Evolutionary conservation across 2,329 filamentous ascomycete species (phyloP), one percentile per base, ranked within the genome.

Genomic region (Sphaerulina vaccinii): DNA sequence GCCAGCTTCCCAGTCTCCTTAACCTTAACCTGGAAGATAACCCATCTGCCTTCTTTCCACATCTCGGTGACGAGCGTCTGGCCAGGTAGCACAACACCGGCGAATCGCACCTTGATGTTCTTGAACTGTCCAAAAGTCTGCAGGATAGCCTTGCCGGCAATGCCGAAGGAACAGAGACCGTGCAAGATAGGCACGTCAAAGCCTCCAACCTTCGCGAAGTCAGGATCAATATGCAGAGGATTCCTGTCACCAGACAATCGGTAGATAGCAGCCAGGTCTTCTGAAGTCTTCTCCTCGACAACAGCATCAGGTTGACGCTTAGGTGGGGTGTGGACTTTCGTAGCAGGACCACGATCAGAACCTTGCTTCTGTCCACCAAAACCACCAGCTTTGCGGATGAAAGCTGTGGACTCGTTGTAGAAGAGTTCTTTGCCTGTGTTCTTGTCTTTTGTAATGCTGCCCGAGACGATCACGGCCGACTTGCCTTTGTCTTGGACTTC

Each of bases 401-500:
- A 96, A 61, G 91, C 83, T n/a, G 87, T 92, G 58, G 82, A 83
- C 73, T 99, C 93, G 74, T 96, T 97, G 79, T 97, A 97, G 76
- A 97, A 97, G 59, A 99, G 75, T 54, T 95, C 87, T 70, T 95
- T 88, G 62, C 90, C 89, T 0, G 85, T 93, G 61, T 83, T 85
- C 53, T 88, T 89, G 68, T 96, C 84, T 70, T 90, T 84, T 39
- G 93, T 97, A 27, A 85, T 88, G 62, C 86, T 85, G 58, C 87
- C 89, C 16, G 80, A 84, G 66, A 91, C 87, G 50, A 95, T 82
- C 50, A 97, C 79, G 55, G 90, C 91, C 15, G 91, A 90, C 61
- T 83, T 86, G 65, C 92, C 92, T 81, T 97, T 99, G 78, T 99
- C 93, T 41, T 96, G 82, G 8, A 97, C 92, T 71, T 99, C 93